phyloP scores from a whole-genome alignment of 257 asterid genomes.

The Datura wrightii region DNA sequence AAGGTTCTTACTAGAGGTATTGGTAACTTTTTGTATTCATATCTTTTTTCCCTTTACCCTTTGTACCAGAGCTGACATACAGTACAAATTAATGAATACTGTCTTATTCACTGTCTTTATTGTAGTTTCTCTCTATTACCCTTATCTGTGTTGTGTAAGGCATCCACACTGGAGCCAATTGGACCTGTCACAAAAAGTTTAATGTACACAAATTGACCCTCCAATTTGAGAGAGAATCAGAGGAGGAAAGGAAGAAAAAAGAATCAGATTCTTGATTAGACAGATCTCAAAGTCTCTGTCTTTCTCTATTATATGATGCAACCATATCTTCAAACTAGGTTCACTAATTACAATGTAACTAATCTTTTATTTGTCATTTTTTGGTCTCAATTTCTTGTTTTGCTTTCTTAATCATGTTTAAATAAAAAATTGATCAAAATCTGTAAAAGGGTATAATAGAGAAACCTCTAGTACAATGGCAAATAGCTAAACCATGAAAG shows the following conservation, averaged over 20 bases:
- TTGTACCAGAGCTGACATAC: conserved; percentile 1
- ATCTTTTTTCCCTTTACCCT: conserved; percentile 13
- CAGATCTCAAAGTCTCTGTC: not conserved
- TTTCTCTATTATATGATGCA: not conserved
- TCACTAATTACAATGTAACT: not conserved
- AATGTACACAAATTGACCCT: not conserved
- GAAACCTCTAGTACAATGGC: not conserved
- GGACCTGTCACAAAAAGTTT: not conserved
- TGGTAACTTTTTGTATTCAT: not conserved
- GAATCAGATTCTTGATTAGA: conserved; percentile 19
- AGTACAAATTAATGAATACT: not conserved
- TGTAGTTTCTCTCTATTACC: not conserved
- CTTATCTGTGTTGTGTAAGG: not conserved
- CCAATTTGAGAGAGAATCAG: conserved; percentile 14
- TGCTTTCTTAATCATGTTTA: not conserved
- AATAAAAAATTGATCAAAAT: not conserved
- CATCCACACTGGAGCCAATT: not conserved
- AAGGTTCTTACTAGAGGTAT: not conserved
- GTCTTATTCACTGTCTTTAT: not conserved
- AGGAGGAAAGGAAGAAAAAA: not conserved
- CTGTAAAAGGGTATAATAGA: not conserved
- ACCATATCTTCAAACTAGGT: not conserved
- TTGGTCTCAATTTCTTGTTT: not conserved
- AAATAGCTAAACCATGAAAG: not conserved
- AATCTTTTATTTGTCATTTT: too few species aligned